Percentiles rank a stretch among this genome's conserved stretches.
phyloP scores from a whole-genome alignment of 2,329 filamentous ascomycete species.

The Curvularia hawaiiensis region DNA sequence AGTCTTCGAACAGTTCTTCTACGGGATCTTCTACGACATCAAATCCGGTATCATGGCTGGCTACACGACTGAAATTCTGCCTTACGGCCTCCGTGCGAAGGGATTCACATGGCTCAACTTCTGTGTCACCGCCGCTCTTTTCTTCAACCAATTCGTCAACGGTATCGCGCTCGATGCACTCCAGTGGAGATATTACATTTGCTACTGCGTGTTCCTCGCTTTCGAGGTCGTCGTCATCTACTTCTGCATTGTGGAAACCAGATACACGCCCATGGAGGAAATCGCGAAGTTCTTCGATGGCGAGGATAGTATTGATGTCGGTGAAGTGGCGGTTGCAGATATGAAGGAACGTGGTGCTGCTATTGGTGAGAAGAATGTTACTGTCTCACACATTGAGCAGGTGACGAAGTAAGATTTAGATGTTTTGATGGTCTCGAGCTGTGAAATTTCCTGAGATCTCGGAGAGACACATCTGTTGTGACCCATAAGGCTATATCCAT shows the following conservation, averaged over 20 bases:
- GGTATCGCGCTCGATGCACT: slow-evolving; percentile 26
- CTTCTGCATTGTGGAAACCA: slow-evolving; percentile 26
- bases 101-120: slow-evolving; percentile 15
- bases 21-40: slow-evolving; percentile 19
- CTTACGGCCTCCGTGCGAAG: slow-evolving; percentile 33
- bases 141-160: slow-evolving; percentile 24
- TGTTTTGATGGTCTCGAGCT: not conserved
- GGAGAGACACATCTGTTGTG: no score
- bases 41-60: slow-evolving; percentile 22
- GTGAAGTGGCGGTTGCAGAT: slow-evolving; percentile 18
- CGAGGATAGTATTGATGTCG: slow-evolving; percentile 20
- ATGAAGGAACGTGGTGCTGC: slow-evolving; percentile 20
- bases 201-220: slow-evolving; percentile 26
- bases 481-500: not conserved
- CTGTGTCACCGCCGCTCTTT: slow-evolving; percentile 16
- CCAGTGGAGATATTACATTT: slow-evolving; percentile 27
- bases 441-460: not conserved
- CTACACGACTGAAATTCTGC: slow-evolving; percentile 43
- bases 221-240: slow-evolving; percentile 18
- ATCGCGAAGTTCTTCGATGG: slow-evolving; percentile 25
- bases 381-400: slow-evolving; percentile 8
- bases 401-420: not conserved
- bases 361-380: not conserved
- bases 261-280: slow-evolving; percentile 23
- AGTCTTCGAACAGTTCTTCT: slow-evolving; percentile 10